These are phyloP conservation scores for Clarkia xantiana DNA, from an alignment of 345 rosid species.

Conservation along the genomic window DNA sequence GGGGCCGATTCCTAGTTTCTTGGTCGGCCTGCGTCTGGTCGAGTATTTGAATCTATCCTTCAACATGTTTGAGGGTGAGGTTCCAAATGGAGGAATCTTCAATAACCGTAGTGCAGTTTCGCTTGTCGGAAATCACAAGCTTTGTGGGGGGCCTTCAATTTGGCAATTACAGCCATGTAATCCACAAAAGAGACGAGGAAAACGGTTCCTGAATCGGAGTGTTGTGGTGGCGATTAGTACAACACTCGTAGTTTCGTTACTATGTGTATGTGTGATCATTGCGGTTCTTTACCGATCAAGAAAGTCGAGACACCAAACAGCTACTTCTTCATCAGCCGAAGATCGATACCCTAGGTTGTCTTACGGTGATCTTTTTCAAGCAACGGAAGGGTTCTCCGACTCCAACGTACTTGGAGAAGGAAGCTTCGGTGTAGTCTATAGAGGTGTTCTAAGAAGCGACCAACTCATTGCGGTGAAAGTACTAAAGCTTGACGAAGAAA, in stretches of 20 bases:
- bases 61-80: slow-evolving; percentile 7
- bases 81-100: slow-evolving; percentile 7
- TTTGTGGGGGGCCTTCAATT: slow-evolving; percentile 7
- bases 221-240: background rate
- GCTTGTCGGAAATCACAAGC: slow-evolving; percentile 2
- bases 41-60: slow-evolving; percentile 11
- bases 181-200: background rate
- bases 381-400: slow-evolving; percentile 12
- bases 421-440: slow-evolving; percentile 10
- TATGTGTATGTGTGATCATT: background rate
- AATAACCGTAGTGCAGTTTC: slow-evolving; percentile 2
- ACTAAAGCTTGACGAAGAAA: slow-evolving; percentile 5
- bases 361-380: slow-evolving; percentile 6
- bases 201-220: background rate
- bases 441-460: slow-evolving; percentile 1
- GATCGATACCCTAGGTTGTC: no score
- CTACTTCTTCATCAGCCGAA: no score
- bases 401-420: slow-evolving; percentile 14
- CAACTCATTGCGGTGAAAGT: slow-evolving; percentile 17
- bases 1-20: slow-evolving; percentile 4
- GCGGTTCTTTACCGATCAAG: no score
- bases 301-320: no score
- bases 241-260: background rate
- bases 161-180: slow-evolving; percentile 4
- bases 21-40: no score